These are phyloP conservation scores for Scedosporium minutisporum DNA, from an alignment of 2,329 filamentous ascomycete species.

Conservation along the genomic window DNA sequence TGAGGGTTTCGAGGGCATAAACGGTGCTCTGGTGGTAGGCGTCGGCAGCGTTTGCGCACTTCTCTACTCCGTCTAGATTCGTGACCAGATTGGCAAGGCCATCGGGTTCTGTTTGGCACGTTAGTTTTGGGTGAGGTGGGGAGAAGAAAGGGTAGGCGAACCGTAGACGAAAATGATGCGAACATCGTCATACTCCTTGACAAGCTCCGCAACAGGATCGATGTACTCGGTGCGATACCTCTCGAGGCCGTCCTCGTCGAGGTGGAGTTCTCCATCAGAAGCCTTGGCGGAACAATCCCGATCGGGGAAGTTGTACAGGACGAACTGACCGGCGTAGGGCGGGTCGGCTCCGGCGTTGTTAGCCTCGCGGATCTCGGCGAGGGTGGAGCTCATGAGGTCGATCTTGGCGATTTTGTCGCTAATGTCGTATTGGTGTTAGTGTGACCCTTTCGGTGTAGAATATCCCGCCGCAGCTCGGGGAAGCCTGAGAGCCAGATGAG, in stretches of 20 bases:
- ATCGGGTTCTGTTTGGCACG: constrained; percentile 41
- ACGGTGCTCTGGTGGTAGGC: constrained; percentile 40
- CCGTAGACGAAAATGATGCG: constrained; percentile 24
- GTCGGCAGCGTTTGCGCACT: constrained; percentile 36
- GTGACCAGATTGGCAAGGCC: constrained; percentile 50
- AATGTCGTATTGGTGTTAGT: background rate
- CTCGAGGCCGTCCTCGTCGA: constrained; percentile 38
- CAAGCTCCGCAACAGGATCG: constrained; percentile 32
- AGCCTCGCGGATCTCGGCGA: constrained; percentile 31
- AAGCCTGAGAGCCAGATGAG: background rate
- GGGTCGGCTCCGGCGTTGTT: constrained; percentile 24
- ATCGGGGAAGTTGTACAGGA: constrained; percentile 47
- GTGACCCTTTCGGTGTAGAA: too few relatives aligned
- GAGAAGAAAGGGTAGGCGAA: background rate
- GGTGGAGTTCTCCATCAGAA: constrained; percentile 45
- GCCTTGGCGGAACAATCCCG: constrained; percentile 48
- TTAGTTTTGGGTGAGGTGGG: background rate
- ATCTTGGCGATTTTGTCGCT: constrained; percentile 42
- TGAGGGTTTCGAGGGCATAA: constrained; percentile 41
- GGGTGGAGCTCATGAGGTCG: constrained; percentile 32
- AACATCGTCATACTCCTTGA: constrained; percentile 33
- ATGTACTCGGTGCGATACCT: constrained; percentile 47
- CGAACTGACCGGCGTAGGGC: constrained; percentile 36
- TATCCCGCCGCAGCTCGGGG: background rate
- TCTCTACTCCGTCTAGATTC: constrained; percentile 36